Evolutionary conservation across 2,329 filamentous ascomycete species (phyloP), one percentile per base, ranked within the genome.

Genomic region (Paraphaeosphaeria sporulosa): DNA sequence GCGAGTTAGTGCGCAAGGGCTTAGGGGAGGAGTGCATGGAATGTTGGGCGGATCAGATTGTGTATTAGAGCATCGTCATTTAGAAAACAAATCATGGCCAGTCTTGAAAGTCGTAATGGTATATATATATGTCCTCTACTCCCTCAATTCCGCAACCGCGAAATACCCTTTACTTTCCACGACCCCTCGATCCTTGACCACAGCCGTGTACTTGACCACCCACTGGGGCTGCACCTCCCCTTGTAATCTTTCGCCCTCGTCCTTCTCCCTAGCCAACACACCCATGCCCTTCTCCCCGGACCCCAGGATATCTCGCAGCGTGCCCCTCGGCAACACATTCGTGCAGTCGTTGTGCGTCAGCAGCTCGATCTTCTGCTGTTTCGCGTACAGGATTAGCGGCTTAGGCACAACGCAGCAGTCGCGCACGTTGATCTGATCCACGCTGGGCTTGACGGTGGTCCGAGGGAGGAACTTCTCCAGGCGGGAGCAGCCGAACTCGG

Each of bases 131-230:
- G 15, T 10, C 15, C n/a, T 2, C 25, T 54, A 44, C 15, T 44
- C 38, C 23, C 25, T 27, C 38, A 95, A 78, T 73, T 93, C 89
- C 3, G 94, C 94, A 21, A 89, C 88, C 1, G 94, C 94, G 82
- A 97, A 97, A 79, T 97, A 98, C 8, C 95, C 95, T 83, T 98
- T 99, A 76, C 95, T 97, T 83, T 99, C 95, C 66, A 99, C 94
- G 9, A 99, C 95, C 15, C 95, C 95, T 56, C 95, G 85, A 76
- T 98, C 91, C 77, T 91, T 91, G 43, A 98, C 92, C 60, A 98
- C 94, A 1, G 95, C 95, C 40, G 94, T 97, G 76, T 99, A 99
- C 76, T 98, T 96, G 67, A 94, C 90, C 30, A 98, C 95, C 94
- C 95, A 99, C 75, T 94, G 89, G 30, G 95, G 94, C 60, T 87